phyloP scores from a whole-genome alignment of 805 yeast genomes.

The Metschnikowia chrysomelidarum region DNA sequence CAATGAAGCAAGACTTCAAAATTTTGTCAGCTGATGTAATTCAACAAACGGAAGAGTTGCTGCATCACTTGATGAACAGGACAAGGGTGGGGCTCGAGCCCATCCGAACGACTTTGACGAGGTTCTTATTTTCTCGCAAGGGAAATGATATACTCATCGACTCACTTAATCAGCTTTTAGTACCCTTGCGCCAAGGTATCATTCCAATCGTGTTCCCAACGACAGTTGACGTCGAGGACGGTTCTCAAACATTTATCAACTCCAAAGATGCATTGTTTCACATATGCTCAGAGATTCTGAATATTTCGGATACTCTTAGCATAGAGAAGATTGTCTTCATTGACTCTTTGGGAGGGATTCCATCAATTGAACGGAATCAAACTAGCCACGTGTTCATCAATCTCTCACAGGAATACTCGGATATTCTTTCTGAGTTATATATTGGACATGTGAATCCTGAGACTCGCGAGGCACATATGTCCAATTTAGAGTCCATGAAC shows the following conservation, averaged over 20 bases:
- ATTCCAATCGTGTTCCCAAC: constrained; percentile 70
- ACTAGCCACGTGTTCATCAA: constrained; percentile 88
- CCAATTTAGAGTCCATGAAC: constrained; percentile 67
- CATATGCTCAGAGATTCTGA: constrained; percentile 26
- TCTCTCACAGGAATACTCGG: constrained; percentile 74
- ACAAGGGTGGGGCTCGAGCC: constrained; percentile 23
- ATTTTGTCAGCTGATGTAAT: constrained; percentile 30
- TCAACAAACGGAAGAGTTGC: constrained; percentile 31
- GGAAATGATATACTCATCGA: constrained; percentile 18
- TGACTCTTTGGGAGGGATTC: constrained; percentile 87
- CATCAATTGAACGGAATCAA: constrained; percentile 75
- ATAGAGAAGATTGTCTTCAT: constrained; percentile 81
- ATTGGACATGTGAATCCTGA: constrained; percentile 52
- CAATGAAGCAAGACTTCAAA: constrained; percentile 28
- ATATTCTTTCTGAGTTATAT: constrained; percentile 59
- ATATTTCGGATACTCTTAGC: constrained; percentile 36
- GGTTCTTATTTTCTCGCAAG: constrained; percentile 26
- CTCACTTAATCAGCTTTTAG: constrained; percentile 31
- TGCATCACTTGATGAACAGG: constrained; percentile 22
- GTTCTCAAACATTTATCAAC: constrained; percentile 26
- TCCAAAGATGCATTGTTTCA: constrained; percentile 25
- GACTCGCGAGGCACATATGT: constrained; percentile 54
- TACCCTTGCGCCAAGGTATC: constrained; percentile 44
- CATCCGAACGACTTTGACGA: constrained; percentile 24
- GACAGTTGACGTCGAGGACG: constrained; percentile 23